These are phyloP conservation scores for Auricularia sp. DNA, from an alignment of 768 basidiomycete genomes.

Conservation along the genomic window DNA sequence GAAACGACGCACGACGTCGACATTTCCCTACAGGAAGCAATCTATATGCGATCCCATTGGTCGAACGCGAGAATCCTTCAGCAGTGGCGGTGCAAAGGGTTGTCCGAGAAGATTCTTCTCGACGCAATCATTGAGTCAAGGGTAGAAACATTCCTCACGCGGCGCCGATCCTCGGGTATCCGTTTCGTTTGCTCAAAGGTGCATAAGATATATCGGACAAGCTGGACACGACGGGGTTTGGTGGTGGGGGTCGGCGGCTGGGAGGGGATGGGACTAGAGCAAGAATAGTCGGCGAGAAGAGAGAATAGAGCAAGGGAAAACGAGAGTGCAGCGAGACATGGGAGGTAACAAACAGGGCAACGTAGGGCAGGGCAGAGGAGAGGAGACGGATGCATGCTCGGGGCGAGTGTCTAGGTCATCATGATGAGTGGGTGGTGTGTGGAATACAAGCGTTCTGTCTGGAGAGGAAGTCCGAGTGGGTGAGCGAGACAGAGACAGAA, in stretches of 20 bases:
- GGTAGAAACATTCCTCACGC: no score
- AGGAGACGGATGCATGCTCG: not conserved
- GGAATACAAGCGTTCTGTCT: not conserved
- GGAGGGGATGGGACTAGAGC: not conserved
- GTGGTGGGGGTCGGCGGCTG: not conserved
- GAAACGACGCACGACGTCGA: no score
- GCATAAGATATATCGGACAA: not conserved
- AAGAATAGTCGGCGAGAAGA: not conserved
- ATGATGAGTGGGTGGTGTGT: not conserved
- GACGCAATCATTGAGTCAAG: no score
- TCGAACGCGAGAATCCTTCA: no score
- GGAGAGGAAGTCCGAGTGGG: no score
- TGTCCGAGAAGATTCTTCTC: no score
- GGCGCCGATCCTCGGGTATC: not conserved
- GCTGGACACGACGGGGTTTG: not conserved
- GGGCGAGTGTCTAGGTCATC: not conserved
- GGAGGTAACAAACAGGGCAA: not conserved
- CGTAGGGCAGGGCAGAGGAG: not conserved
- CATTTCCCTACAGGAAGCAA: no score
- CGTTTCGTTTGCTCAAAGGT: not conserved
- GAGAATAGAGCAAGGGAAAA: not conserved
- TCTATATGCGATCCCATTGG: no score
- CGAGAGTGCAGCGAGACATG: not conserved
- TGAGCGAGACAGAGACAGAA: no score
- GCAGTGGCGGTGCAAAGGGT: no score